Base-by-base conservation (phyloP, 768 basidiomycete species). In the Podaxis sp. region DNA sequence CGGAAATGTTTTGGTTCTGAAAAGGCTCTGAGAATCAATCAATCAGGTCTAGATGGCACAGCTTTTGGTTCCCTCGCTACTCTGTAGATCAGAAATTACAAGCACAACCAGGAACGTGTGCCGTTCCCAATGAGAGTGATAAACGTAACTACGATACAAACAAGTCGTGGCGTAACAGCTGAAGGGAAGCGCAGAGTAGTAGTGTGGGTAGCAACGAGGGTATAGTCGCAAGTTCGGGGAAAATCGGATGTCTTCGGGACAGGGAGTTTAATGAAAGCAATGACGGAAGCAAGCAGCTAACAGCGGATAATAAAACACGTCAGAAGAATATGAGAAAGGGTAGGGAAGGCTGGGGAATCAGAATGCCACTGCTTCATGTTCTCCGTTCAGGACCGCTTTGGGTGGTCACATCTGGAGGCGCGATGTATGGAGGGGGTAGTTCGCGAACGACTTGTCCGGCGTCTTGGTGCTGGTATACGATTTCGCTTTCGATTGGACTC, bases 381-480 rank as follows among this genome's bases (percentile, higher is more conserved):
- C 36, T 51, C 49, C n/a, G 28, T 17, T 51, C 58, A 22, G 58
- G 8, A 40, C 51, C n/a, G 48, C 26, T 28, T 24, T 38, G 36
- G 3, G 24, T 37, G 13, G n/a, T 20, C 15, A 24, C 30, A n/a
- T 49, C 63, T 38, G 56, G 58, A 4, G 54, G 58, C 2, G 77
- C 74, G 10, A 67, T 64, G 60, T 80, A 79, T 3, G 79, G 78
- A 28, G 79, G 78, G 8, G 78, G 78, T 0, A 78, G 69, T 61
- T 79, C 78, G 28, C 74, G 76, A n/a, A 78, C 75, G 17, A 73
- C 62, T 44, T 64, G 66, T 28, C 69, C 71, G 13, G 74, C 77
- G 58, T 80, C 78, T 36, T 71, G 67, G 66, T 80, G 79, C 62
- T 78, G 78, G 24, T 78, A 73, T 48, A 79, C 71, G 65, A 78